These are phyloP conservation scores for Lactifluus rugatus DNA, from an alignment of 768 basidiomycete species.

Conservation along the genomic window DNA sequence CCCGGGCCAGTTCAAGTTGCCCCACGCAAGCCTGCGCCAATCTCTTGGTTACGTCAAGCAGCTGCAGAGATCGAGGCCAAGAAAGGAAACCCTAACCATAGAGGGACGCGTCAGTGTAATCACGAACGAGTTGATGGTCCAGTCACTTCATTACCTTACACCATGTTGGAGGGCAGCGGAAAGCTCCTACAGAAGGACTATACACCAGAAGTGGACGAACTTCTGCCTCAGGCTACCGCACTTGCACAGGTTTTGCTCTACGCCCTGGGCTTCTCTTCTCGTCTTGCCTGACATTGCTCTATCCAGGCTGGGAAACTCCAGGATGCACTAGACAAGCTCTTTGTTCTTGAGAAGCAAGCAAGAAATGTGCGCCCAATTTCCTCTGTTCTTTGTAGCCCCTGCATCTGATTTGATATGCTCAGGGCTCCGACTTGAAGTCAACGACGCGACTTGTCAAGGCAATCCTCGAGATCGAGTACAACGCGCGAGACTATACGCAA, in stretches of 20 bases:
- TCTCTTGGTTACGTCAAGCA: neutral
- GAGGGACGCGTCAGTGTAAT: constrained; percentile 30
- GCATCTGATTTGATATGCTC: constrained; percentile 1
- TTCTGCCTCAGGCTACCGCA: constrained; percentile 58
- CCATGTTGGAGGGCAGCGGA: constrained; percentile 58
- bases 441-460: constrained; percentile 79
- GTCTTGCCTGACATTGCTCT: neutral
- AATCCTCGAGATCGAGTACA: constrained; percentile 60
- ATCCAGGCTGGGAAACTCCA: constrained; percentile 69
- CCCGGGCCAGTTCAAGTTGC: too few relatives aligned
- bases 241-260: constrained; percentile 57
- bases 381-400: neutral
- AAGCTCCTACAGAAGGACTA: constrained; percentile 82
- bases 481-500: constrained; percentile 56
- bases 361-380: constrained; percentile 59
- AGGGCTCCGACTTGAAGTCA: constrained; percentile 92
- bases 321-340: constrained; percentile 83
- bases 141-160: constrained; percentile 24
- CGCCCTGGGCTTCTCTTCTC: neutral
- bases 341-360: constrained; percentile 88
- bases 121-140: too few relatives aligned
- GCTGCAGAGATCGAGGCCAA: constrained; percentile 8
- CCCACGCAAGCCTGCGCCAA: neutral
- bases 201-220: constrained; percentile 67
- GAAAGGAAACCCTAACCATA: constrained; percentile 19